A percentile compares a stretch with the other conserved stretches of the same genome.
These are phyloP conservation scores for Gaertneriomyces semiglobifer DNA, from an alignment of 192 early-diverging fungal genomes.

Conservation along the genomic window DNA sequence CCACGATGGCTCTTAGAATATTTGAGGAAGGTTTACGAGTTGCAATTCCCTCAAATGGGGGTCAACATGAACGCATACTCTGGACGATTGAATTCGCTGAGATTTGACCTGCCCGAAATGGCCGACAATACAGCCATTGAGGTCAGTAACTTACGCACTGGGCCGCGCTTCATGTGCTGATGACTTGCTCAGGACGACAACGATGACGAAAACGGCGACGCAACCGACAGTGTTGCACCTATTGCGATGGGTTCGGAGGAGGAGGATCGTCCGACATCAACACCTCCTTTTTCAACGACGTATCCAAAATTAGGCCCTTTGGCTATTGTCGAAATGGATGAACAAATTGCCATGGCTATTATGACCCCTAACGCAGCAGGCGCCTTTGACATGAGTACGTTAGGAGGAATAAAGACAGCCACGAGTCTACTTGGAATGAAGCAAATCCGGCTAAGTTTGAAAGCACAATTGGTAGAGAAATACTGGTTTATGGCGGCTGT, in stretches of 20 bases:
- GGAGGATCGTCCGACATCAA: background rate
- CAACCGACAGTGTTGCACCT: background rate
- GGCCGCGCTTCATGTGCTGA: background rate
- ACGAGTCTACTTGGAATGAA: conserved; percentile 25
- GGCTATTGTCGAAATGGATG: conserved; percentile 51
- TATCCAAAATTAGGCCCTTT: conserved; percentile 33
- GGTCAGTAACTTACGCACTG: conserved; percentile 11
- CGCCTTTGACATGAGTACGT: conserved; percentile 35
- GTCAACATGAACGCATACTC: conserved; percentile 41
- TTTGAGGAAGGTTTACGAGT: conserved; percentile 40
- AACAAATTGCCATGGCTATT: conserved; percentile 18
- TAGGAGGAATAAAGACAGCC: conserved; percentile 31
- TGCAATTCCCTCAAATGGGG: conserved; percentile 44
- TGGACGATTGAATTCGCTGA: conserved; percentile 38
- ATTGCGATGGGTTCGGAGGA: conserved; percentile 1
- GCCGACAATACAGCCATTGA: conserved; percentile 43
- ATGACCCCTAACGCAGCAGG: conserved; percentile 1
- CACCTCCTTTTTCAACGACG: too few relatives aligned
- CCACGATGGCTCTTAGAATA: conserved; percentile 12
- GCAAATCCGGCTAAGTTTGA: conserved; percentile 35
- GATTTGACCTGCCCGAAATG: conserved; percentile 50
- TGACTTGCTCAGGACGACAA: conserved; percentile 39
- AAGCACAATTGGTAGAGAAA: conserved; percentile 50
- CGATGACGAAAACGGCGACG: conserved; percentile 37
- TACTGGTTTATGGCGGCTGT: conserved; percentile 42